Percentiles rank a stretch among this genome's conserved stretches.
These are phyloP conservation scores for Potentilla sterilis DNA, from an alignment of 306 rosid species.

Conservation along the genomic window DNA sequence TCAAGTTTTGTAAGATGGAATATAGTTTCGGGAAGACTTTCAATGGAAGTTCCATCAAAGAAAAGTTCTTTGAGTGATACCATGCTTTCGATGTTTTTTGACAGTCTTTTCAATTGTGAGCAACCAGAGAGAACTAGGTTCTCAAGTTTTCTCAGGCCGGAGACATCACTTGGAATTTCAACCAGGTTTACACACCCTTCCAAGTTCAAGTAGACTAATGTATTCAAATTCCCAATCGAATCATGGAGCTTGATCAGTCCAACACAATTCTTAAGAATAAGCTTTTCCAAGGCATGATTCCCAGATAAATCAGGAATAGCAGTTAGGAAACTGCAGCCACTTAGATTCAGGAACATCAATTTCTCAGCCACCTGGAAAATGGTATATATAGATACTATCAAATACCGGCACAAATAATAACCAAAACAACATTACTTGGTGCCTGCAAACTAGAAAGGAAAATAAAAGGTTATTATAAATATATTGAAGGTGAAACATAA, in stretches of 20 bases:
- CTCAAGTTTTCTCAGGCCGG: conserved; percentile 51
- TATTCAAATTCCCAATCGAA: conserved; percentile 42
- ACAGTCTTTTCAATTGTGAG: conserved; percentile 38
- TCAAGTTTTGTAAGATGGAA: conserved; percentile 44
- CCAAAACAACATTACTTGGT: background rate
- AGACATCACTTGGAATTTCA: conserved; percentile 44
- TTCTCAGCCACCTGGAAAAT: conserved; percentile 45
- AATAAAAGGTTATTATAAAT: background rate
- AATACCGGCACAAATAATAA: background rate
- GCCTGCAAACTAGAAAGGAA: background rate
- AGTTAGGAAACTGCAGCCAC: conserved; percentile 28
- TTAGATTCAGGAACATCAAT: conserved; percentile 50
- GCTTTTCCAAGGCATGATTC: conserved; percentile 41
- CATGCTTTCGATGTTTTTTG: conserved; percentile 41
- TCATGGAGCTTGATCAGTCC: conserved; percentile 44
- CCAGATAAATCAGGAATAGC: conserved; percentile 56
- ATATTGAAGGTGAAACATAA: background rate
- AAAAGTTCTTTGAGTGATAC: conserved; percentile 42
- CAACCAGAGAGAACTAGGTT: conserved; percentile 41
- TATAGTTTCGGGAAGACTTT: conserved; percentile 44
- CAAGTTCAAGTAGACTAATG: conserved; percentile 48
- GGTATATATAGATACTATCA: background rate
- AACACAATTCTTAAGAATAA: conserved; percentile 41
- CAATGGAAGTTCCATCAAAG: conserved; percentile 37
- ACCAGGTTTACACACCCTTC: conserved; percentile 32